Evolutionary conservation across 305 asterid genomes (phyloP).

Genomic region (Solanum hybrid): DNA sequence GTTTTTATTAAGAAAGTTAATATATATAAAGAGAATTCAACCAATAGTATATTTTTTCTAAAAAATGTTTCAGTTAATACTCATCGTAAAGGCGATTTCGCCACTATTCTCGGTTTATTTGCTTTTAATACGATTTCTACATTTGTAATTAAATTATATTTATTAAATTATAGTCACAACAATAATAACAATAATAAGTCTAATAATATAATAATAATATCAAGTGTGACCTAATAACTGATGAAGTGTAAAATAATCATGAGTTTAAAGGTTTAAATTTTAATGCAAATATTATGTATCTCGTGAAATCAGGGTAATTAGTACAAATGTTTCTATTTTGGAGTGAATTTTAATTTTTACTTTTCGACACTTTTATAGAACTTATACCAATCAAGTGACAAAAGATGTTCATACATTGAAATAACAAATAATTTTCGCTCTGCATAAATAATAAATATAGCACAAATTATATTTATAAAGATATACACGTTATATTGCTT

Average conservation of each 20-base stretch:
- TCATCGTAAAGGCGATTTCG: background rate
- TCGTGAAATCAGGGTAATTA: background rate
- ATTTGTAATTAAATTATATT: background rate
- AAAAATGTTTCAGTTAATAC: background rate
- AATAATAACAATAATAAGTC: background rate
- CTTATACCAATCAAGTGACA: background rate
- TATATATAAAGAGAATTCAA: background rate
- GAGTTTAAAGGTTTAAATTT: no score
- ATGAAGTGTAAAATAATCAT: no score
- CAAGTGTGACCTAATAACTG: background rate
- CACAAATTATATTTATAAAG: no score
- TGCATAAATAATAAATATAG: no score
- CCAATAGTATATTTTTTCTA: no score
- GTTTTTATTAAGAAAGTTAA: background rate
- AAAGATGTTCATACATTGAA: no score
- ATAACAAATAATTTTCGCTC: no score
- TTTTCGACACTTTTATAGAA: background rate
- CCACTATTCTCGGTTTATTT: background rate
- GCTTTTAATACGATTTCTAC: background rate
- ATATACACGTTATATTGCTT: no score
- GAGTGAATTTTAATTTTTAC: background rate
- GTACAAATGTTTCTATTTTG: background rate
- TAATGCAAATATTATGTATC: background rate
- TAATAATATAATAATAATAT: background rate
- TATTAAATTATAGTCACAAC: background rate